Percentiles rank a stretch among this genome's conserved stretches.
Evolutionary conservation across 2,329 filamentous ascomycete genomes (phyloP).

Genomic region (Neofusicoccum kwambonambiense): DNA sequence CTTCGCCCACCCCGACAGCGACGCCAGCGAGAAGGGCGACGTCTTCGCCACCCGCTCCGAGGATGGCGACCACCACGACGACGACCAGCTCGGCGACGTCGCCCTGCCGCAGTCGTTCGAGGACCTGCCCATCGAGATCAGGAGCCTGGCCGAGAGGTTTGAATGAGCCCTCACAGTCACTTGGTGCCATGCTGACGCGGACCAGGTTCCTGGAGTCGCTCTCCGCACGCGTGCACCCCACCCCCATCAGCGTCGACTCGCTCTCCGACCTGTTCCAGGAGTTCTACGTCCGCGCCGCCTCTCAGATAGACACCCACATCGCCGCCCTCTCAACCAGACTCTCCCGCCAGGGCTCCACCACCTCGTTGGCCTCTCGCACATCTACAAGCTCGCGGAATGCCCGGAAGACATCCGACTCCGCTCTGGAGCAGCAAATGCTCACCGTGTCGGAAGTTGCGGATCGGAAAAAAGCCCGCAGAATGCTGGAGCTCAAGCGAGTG

Average conservation of each 20-base stretch:
- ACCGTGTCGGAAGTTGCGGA: slow-evolving; percentile 81
- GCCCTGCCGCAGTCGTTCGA: slow-evolving; percentile 68
- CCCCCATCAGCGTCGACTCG: slow-evolving; percentile 78
- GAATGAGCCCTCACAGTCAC: background rate
- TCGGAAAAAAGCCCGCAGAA: slow-evolving; percentile 72
- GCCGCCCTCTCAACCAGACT: slow-evolving; percentile 73
- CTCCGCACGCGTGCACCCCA: slow-evolving; percentile 79
- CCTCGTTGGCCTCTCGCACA: slow-evolving; percentile 42
- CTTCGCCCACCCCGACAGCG: slow-evolving; percentile 35
- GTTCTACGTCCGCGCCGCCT: slow-evolving; percentile 79
- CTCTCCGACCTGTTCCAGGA: slow-evolving; percentile 89
- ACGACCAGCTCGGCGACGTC: slow-evolving; percentile 24
- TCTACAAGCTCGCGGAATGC: slow-evolving; percentile 50
- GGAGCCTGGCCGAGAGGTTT: slow-evolving; percentile 84
- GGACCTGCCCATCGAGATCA: slow-evolving; percentile 89
- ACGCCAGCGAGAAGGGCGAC: slow-evolving; percentile 33
- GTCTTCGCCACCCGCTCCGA: slow-evolving; percentile 43
- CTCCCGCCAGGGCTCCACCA: slow-evolving; percentile 63
- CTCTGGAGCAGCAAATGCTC: slow-evolving; percentile 77
- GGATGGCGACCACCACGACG: slow-evolving; percentile 27
- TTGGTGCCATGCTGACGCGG: slow-evolving; percentile 9
- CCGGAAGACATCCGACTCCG: slow-evolving; percentile 30
- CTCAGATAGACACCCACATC: slow-evolving; percentile 84
- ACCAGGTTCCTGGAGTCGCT: slow-evolving; percentile 85
- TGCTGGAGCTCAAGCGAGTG: slow-evolving; percentile 73